Evolutionary conservation across 441 rosid genomes (phyloP), one percentile per base, ranked within the genome.

Genomic region (Bruguiera hainesii): DNA sequence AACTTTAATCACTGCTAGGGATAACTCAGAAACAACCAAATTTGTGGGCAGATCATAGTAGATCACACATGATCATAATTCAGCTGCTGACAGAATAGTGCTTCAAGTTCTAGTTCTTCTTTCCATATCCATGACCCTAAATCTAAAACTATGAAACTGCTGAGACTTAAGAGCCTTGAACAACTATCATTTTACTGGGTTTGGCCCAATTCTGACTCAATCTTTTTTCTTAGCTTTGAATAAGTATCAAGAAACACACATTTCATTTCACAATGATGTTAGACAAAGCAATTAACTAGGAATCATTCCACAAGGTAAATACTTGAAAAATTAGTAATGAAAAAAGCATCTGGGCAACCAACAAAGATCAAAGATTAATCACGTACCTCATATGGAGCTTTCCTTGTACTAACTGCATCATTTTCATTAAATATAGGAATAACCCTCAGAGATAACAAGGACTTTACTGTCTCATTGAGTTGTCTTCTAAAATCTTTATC

Each of bases 401-500:
- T 93, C 71, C 98, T 85, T 35, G 98, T 93, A 81, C 99, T 96
- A 60, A 96, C 78, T 35, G 97, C 97, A 85, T 96, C 99, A 72
- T 96, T 96, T 84, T 96, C 99, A 56, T 96, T 96, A 75, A 96
- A 88, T 75, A 96, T 84, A 13, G 99, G 99, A 81, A 93, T 73
- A 74, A 96, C 98, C 63, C 74, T 90, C 67, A 87, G 76, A 20
- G 75, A 66, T 48, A 96, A 56, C 77, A 96, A 78, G 19, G 98
- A 78, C 68, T 74, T 73, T 39, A 96, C 93, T 0, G 99, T 93
- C 66, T 93, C 94, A 73, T 65, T 77, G 59, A 96, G 96, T 62
- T 90, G 99, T 72, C 60, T 83, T 72, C 99, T 88, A 79, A 93
- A 93, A 60, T 84, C 93, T 58, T 72, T 80, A 64, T 89, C 89